Conservation (phyloP, 768 basidiomycete species). For the Infundibulicybe gibba region DNA sequence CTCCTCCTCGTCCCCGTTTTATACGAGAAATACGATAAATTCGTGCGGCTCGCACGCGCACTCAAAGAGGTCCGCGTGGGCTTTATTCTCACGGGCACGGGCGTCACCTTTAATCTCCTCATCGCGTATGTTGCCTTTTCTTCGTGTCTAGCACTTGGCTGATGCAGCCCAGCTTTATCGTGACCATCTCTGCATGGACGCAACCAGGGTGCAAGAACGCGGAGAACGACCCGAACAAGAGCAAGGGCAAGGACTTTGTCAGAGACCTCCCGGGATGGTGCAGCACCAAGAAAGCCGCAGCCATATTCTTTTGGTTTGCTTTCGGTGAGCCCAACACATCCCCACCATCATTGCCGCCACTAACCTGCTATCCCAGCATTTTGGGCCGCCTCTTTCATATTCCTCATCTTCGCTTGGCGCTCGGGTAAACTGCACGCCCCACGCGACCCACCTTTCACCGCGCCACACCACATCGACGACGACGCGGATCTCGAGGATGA, state of each 20-base stretch:
- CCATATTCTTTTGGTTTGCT: conserved; percentile 86
- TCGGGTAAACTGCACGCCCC: conserved; percentile 56
- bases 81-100: conserved; percentile 78
- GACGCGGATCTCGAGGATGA: conserved; percentile 49
- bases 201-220: conserved; percentile 87
- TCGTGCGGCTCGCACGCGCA: conserved; percentile 73
- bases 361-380: conserved; percentile 48
- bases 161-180: conserved; percentile 50
- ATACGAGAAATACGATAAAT: conserved; percentile 84
- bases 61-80: conserved; percentile 79
- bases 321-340: conserved; percentile 52
- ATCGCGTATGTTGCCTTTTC: conserved; percentile 62
- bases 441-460: conserved; percentile 76
- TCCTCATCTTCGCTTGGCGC: conserved; percentile 76
- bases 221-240: conserved; percentile 74
- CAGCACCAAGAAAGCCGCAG: conserved; percentile 86
- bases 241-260: conserved; percentile 61
- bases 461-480: conserved; percentile 44
- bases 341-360: conserved; percentile 2
- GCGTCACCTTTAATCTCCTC: conserved; percentile 62
- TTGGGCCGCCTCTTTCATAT: conserved; percentile 67
- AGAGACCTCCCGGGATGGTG: conserved; percentile 79
- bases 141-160: conserved; percentile 1
- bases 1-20: conserved; percentile 75
- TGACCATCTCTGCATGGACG: conserved; percentile 85